Percentiles rank a stretch among this genome's conserved stretches.
These are phyloP conservation scores for Tulasnella sp. DNA, from an alignment of 768 basidiomycete species.

Conservation along the genomic window DNA sequence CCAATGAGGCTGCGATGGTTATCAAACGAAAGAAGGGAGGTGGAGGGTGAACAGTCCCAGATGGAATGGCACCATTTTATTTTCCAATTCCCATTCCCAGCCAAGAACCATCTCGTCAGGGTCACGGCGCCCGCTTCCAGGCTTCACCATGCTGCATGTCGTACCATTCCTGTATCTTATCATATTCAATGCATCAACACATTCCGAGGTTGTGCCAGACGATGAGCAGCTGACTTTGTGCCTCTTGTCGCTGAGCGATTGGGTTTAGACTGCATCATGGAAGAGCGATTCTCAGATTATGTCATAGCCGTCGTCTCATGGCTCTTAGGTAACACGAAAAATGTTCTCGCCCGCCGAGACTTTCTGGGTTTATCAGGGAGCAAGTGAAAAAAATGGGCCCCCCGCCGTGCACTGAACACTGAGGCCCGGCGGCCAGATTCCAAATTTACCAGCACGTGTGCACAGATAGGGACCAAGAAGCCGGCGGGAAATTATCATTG, in stretches of 20 bases:
- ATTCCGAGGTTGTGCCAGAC: not conserved
- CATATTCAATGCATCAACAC: not conserved
- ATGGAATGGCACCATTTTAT: constrained; percentile 15
- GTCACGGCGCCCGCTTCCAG: not conserved
- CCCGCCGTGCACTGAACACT: not conserved
- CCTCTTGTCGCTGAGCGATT: not conserved
- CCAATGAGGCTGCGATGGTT: not conserved
- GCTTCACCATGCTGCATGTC: not conserved
- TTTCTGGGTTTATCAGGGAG: not conserved
- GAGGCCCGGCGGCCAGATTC: not conserved
- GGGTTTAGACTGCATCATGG: not conserved
- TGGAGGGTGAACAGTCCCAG: not conserved
- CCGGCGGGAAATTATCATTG: not conserved
- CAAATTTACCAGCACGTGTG: not conserved
- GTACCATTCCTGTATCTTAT: not conserved
- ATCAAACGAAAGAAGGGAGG: not conserved
- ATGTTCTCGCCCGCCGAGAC: not conserved
- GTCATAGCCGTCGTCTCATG: not conserved
- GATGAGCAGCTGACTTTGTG: not conserved
- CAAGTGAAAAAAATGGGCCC: not conserved
- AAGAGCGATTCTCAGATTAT: not conserved
- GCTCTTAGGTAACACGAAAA: not conserved
- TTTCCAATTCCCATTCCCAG: constrained; percentile 19
- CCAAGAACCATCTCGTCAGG: constrained; percentile 2
- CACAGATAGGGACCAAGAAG: not conserved